phyloP scores from a whole-genome alignment of 1,139 yeast genomes.

The Diutina catenulata region DNA sequence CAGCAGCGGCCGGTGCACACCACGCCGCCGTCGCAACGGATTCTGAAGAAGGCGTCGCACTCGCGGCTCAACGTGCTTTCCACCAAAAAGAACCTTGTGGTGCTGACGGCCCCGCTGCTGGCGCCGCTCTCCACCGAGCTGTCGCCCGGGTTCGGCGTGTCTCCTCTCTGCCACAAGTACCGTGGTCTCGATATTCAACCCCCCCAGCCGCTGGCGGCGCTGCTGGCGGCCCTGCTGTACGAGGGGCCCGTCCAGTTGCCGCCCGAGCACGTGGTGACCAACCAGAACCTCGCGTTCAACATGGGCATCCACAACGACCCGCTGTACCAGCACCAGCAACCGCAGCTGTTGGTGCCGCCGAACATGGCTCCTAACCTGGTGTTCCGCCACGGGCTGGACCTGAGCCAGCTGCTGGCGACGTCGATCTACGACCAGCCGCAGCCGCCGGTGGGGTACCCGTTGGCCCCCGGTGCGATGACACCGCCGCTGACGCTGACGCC shows the following conservation, averaged over 20 bases:
- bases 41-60: neutral
- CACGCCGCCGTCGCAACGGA: constrained; percentile 5
- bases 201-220: neutral
- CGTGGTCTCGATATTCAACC: constrained; percentile 3
- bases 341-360: neutral
- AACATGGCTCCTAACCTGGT: neutral
- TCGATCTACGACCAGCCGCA: constrained; percentile 2
- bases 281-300: no score
- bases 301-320: no score
- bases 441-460: neutral
- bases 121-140: constrained; percentile 5
- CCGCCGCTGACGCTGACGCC: constrained; percentile 6
- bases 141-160: constrained; percentile 4
- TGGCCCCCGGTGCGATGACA: constrained; percentile 2
- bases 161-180: constrained; percentile 3
- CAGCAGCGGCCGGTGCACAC: constrained; percentile 1
- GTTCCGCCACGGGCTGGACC: constrained; percentile 5
- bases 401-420: constrained; percentile 3
- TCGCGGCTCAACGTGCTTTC: constrained; percentile 3
- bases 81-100: neutral
- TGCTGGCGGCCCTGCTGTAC: neutral
- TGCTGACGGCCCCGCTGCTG: constrained; percentile 2
- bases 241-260: neutral
- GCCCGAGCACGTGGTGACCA: no score
- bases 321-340: no score